A percentile compares a stretch with the other conserved stretches of the same genome.
These are phyloP conservation scores for Candida arabinofermentans DNA, from an alignment of 805 yeast species.

Conservation along the genomic window DNA sequence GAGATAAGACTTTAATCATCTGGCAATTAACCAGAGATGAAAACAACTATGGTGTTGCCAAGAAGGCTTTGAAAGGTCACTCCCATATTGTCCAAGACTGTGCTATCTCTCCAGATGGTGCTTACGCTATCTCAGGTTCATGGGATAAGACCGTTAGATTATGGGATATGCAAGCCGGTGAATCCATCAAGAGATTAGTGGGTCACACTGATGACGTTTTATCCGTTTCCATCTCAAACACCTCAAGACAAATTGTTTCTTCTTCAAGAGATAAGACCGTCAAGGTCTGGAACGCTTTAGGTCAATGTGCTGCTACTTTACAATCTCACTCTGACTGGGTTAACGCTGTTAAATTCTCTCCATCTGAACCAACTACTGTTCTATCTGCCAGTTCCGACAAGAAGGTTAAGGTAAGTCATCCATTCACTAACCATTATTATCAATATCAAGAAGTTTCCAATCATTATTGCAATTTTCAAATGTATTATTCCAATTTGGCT, in stretches of 20 bases:
- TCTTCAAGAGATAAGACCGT: constrained; percentile 99
- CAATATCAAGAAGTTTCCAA: background rate
- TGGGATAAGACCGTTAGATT: constrained; percentile 99
- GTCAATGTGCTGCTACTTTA: constrained; percentile 93
- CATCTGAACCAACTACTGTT: constrained; percentile 67
- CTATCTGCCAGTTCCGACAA: constrained; percentile 99
- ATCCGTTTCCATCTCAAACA: constrained; percentile 93
- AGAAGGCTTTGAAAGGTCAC: constrained; percentile 97
- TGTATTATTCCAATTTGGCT: too few species aligned
- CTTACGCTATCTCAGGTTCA: constrained; percentile 96
- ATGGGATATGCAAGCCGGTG: constrained; percentile 96
- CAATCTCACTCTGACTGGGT: constrained; percentile 99
- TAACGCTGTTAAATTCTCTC: constrained; percentile 95
- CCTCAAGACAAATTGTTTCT: constrained; percentile 97
- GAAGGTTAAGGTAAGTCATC: constrained; percentile 93
- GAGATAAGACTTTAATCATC: constrained; percentile 97
- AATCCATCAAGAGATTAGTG: constrained; percentile 88
- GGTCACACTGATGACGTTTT: constrained; percentile 98
- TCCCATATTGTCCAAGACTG: constrained; percentile 98
- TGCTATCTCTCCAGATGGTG: constrained; percentile 96
- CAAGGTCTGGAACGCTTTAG: constrained; percentile 98
- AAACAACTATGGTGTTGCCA: constrained; percentile 96
- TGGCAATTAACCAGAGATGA: constrained; percentile 97
- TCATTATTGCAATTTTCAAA: background rate
- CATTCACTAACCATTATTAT: background rate